Conservation (phyloP, 352 stramenopile genomes). For the Globisporangium paddicum region DNA sequence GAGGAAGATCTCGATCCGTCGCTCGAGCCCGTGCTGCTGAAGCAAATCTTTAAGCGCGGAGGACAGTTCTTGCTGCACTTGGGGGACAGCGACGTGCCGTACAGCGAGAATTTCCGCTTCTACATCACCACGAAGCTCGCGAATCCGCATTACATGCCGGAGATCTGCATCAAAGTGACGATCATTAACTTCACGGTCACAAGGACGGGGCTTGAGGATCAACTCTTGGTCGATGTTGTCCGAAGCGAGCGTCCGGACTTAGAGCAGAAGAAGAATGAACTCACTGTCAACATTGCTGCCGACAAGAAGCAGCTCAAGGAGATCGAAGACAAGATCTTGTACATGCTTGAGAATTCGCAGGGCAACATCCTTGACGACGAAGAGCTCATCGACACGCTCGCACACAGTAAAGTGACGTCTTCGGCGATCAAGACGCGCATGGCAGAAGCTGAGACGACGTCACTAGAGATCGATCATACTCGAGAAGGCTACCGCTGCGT, state of each 20-base stretch:
- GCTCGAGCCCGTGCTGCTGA: conserved; percentile 90
- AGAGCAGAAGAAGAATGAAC: conserved; percentile 90
- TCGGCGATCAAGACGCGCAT: conserved; percentile 89
- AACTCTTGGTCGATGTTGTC: conserved; percentile 92
- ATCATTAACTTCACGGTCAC: conserved; percentile 96
- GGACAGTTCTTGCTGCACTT: conserved; percentile 88
- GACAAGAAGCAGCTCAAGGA: conserved; percentile 93
- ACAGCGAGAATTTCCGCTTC: conserved; percentile 91
- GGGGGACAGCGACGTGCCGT: conserved; percentile 90
- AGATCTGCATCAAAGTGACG: conserved; percentile 94
- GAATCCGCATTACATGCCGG: conserved; percentile 94
- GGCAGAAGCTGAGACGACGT: conserved; percentile 87
- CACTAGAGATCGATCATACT: conserved; percentile 86
- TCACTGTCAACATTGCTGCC: conserved; percentile 90
- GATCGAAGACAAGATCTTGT: conserved; percentile 94
- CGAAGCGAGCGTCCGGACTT: conserved; percentile 90
- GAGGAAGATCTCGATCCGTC: conserved; percentile 91
- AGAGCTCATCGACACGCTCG: conserved; percentile 90
- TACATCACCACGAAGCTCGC: conserved; percentile 94
- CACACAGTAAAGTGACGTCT: conserved; percentile 88
- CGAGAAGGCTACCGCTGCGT: conserved; percentile 90
- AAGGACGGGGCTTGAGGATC: conserved; percentile 88
- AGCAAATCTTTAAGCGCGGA: conserved; percentile 92
- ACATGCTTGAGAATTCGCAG: conserved; percentile 90
- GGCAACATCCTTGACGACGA: conserved; percentile 95